Conservation (phyloP, 208 protist species). For the Leishmania major region DNA sequence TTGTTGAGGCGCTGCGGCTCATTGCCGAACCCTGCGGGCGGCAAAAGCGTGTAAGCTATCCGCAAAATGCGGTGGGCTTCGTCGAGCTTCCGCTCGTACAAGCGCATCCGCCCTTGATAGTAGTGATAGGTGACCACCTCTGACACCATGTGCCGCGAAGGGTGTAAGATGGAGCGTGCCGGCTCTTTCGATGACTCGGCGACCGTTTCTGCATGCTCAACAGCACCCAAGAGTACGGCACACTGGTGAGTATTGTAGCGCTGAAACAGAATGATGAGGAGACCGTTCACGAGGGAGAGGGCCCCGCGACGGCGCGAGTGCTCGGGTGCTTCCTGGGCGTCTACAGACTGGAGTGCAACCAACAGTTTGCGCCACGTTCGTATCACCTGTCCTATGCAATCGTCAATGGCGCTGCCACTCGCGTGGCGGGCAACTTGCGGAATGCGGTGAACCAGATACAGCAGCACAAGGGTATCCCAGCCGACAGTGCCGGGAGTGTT, state of each 20-base stretch:
- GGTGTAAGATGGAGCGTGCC: slow-evolving; percentile 61
- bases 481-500: slow-evolving; percentile 76
- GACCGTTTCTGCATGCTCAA: slow-evolving; percentile 62
- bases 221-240: slow-evolving; percentile 55
- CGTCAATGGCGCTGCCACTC: slow-evolving; percentile 64
- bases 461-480: slow-evolving; percentile 84
- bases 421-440: slow-evolving; percentile 65
- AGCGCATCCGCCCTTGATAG: slow-evolving; percentile 69
- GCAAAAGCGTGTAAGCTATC: slow-evolving; percentile 70
- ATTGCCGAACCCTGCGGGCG: slow-evolving; percentile 54
- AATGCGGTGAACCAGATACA: slow-evolving; percentile 82
- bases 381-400: slow-evolving; percentile 66
- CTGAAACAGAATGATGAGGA: slow-evolving; percentile 77
- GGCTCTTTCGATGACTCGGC: slow-evolving; percentile 39
- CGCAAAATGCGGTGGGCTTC: slow-evolving; percentile 59
- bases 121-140: slow-evolving; percentile 85
- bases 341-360: slow-evolving; percentile 69
- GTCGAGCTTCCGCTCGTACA: slow-evolving; percentile 64
- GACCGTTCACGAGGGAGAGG: slow-evolving; percentile 78
- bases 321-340: slow-evolving; percentile 58
- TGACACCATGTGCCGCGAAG: slow-evolving; percentile 83
- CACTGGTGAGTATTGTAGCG: slow-evolving; percentile 88
- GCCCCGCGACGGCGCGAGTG: slow-evolving; percentile 83
- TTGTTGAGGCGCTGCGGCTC: slow-evolving; percentile 76
- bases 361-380: slow-evolving; percentile 84